phyloP scores from a whole-genome alignment of 345 rosid genomes.

The Salix koriyanagi region DNA sequence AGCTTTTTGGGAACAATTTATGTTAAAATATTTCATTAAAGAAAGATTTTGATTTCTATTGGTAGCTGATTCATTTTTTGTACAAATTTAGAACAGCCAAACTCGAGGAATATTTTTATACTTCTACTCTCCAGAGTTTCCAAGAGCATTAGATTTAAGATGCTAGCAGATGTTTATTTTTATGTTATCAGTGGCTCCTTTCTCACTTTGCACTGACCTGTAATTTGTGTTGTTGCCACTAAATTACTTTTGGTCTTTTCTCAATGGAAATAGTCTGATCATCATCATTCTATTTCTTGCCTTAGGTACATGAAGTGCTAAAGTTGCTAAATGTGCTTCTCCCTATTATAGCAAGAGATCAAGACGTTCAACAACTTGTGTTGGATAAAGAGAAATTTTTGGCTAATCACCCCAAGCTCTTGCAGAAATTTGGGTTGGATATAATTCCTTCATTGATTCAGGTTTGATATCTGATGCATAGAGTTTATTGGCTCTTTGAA shows the following conservation, averaged over 20 bases:
- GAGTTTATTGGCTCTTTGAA: constrained; percentile 7
- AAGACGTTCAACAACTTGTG: constrained; percentile 39
- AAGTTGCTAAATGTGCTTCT: constrained; percentile 86
- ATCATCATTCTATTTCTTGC: constrained; percentile 2
- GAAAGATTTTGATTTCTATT: neutral
- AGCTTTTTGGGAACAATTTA: neutral
- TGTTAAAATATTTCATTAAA: neutral
- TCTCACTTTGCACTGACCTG: neutral
- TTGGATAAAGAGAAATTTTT: constrained; percentile 64
- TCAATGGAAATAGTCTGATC: neutral
- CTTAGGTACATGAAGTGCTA: constrained; percentile 83
- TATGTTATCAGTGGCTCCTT: neutral
- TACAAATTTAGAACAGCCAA: neutral
- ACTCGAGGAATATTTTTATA: neutral
- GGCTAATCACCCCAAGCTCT: constrained; percentile 51
- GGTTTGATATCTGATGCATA: constrained; percentile 43
- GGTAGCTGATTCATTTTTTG: neutral
- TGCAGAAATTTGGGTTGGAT: constrained; percentile 58
- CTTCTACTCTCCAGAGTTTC: neutral
- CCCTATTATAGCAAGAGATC: constrained; percentile 44
- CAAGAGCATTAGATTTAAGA: neutral
- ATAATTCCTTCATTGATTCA: constrained; percentile 67
- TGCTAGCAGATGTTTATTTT: neutral
- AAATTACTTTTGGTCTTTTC: neutral
- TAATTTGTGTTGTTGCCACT: neutral